phyloP scores from a whole-genome alignment of 768 basidiomycete species.

The Termitomyces sp. region DNA sequence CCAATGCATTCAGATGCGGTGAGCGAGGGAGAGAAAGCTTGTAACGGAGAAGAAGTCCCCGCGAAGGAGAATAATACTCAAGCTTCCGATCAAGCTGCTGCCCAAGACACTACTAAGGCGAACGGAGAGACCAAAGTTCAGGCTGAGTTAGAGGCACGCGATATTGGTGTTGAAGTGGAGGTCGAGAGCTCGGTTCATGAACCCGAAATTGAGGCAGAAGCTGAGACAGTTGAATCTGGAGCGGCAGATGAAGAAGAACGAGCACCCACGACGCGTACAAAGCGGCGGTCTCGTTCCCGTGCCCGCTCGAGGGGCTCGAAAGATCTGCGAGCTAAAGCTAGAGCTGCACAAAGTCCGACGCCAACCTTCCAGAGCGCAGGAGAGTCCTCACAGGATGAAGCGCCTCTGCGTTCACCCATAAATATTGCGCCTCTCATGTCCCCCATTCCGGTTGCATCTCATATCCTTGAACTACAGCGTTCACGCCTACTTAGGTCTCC shows the following conservation, averaged over 20 bases:
- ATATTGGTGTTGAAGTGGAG: conserved; percentile 5
- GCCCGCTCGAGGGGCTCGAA: conserved; percentile 72
- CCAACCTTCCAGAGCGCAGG: conserved; percentile 41
- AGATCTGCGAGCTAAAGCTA: conserved; percentile 62
- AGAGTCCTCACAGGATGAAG: conserved; percentile 73
- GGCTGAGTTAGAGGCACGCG: conserved; percentile 1
- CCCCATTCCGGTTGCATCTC: conserved; percentile 38
- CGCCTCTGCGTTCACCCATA: conserved; percentile 29
- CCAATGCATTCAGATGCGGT: conserved; percentile 82
- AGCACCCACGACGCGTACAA: conserved; percentile 42
- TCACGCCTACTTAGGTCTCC: conserved; percentile 45
- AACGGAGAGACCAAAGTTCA: conserved; percentile 3
- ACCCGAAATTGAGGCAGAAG: conserved; percentile 20
- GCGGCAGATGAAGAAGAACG: conserved; percentile 38
- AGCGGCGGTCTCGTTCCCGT: conserved; percentile 73
- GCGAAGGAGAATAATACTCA: conserved; percentile 23
- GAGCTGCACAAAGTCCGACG: conserved; percentile 40
- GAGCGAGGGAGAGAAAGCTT: conserved; percentile 72
- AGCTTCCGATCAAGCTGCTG: conserved; percentile 1
- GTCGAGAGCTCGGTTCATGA: conserved; percentile 14
- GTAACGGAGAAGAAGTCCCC: conserved; percentile 31
- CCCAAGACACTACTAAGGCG: neutral
- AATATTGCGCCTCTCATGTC: conserved; percentile 35
- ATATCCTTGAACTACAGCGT: conserved; percentile 51
- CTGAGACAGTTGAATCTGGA: conserved; percentile 28